Evolutionary conservation across 257 asterid genomes (phyloP), one percentile per base, ranked within the genome.

Genomic region (Solanum neorickii): DNA sequence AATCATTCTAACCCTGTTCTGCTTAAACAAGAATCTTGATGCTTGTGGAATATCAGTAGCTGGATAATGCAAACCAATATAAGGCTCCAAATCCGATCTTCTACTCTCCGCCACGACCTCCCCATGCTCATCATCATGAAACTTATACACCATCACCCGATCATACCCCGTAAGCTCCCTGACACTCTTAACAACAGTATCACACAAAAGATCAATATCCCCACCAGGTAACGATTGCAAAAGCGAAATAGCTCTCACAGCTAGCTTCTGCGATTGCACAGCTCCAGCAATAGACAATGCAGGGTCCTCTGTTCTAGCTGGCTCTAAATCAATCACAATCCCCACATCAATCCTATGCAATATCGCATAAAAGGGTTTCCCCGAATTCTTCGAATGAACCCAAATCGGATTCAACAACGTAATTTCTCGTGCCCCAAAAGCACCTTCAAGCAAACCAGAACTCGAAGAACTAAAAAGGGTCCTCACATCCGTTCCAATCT

Each of bases 111-210:
- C 92, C 87, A 92, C 93, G 29, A 93, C 95, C 88, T 93, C 96
- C 62, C 96, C 96, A 14, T 93, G 95, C 84, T 93, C 93, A 83
- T 93, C 95, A 46, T 92, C 95, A 47, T 93, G 96, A 87, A 93
- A 93, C 92, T 90, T 93, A 85, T 91, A 93, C 25, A 91, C 94
- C 94, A 92, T 90, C 7, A 93, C 95, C 4, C 94, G 90, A 69
- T 93, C 95, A 59, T 92, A 92, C 12, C 95, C 94, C 0, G 94
- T 92, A 3, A 93, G 92, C 89, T 90, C 91, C 89, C 90, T 88
- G 52, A 93, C 95, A 42, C 93, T 75, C 90, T 93, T 91, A 3
- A 92, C 94, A 21, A 93, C 93, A 0, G 95, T 91, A 84, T 91
- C 94, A 78, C 96, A 93, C 60, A 93, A 66, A 72, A 89, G 87